These are phyloP conservation scores for Stromatinia cepivora DNA, from an alignment of 2,329 filamentous ascomycete genomes.

Conservation along the genomic window DNA sequence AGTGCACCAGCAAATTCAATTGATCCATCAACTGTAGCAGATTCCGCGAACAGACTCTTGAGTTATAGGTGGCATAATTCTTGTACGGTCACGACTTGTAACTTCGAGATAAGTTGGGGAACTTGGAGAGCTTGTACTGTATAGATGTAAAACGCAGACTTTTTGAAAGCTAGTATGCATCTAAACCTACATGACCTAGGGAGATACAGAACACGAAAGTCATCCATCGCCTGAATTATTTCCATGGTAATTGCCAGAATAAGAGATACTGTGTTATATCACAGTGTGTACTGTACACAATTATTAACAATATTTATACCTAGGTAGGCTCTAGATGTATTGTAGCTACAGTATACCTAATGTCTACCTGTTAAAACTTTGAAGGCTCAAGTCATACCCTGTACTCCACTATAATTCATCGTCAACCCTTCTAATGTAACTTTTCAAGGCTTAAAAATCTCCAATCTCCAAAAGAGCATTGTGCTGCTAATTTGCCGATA, in stretches of 20 bases:
- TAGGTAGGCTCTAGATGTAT: not conserved
- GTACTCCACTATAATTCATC: conserved; percentile 8
- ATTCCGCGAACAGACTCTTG: conserved; percentile 28
- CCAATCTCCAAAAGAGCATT: conserved; percentile 13
- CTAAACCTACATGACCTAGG: conserved; percentile 10
- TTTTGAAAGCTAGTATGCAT: conserved; percentile 17
- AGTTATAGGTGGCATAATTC: conserved; percentile 7
- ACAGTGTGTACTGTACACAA: not conserved
- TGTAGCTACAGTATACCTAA: not conserved
- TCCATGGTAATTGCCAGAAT: conserved; percentile 22
- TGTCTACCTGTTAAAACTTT: conserved; percentile 3
- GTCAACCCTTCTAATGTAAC: conserved; percentile 17
- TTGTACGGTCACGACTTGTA: not conserved
- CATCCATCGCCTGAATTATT: conserved; percentile 19
- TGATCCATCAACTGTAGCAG: conserved; percentile 28
- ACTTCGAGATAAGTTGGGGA: conserved; percentile 10
- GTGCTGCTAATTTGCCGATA: conserved; percentile 16
- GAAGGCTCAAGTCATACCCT: conserved; percentile 6
- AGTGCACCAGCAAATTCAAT: conserved; percentile 24
- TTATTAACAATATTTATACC: not conserved
- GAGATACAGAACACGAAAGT: conserved; percentile 16
- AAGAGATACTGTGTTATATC: not conserved
- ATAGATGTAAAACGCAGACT: not conserved
- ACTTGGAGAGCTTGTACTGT: not conserved
- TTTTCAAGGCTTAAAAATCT: conserved; percentile 1